phyloP scores from a whole-genome alignment of 2,329 filamentous ascomycete species.

The Drechslera avenae region DNA sequence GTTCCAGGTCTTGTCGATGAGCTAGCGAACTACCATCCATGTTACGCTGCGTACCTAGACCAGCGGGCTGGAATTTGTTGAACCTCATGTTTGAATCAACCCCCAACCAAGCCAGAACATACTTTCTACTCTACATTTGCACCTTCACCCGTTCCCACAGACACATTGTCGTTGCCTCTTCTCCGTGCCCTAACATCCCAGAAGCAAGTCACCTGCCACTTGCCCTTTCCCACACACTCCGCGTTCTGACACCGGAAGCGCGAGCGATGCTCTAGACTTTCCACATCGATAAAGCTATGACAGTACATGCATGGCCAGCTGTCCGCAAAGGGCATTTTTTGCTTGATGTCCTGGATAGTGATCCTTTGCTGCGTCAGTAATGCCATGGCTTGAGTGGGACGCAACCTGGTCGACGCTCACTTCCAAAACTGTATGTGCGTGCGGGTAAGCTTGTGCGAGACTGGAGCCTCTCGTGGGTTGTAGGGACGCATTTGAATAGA shows the following conservation, averaged over 20 bases:
- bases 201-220: constrained; percentile 4
- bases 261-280: background rate
- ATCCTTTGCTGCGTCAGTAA: background rate
- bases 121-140: no score
- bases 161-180: background rate
- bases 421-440: background rate
- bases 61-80: no score
- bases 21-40: no score
- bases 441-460: no score
- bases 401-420: no score
- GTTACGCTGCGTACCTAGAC: no score
- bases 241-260: background rate
- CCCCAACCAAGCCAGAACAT: no score
- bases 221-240: background rate
- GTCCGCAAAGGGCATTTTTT: background rate
- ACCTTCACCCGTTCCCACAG: no score
- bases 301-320: constrained; percentile 17
- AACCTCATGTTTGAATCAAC: no score
- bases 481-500: no score
- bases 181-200: background rate
- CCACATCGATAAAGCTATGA: background rate
- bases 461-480: background rate
- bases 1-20: no score
- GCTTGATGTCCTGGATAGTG: background rate
- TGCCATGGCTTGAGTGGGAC: no score